A percentile compares a stretch with the other conserved stretches of the same genome.
Conservation (phyloP, 306 rosid species). For the Bauhinia variegata region DNA sequence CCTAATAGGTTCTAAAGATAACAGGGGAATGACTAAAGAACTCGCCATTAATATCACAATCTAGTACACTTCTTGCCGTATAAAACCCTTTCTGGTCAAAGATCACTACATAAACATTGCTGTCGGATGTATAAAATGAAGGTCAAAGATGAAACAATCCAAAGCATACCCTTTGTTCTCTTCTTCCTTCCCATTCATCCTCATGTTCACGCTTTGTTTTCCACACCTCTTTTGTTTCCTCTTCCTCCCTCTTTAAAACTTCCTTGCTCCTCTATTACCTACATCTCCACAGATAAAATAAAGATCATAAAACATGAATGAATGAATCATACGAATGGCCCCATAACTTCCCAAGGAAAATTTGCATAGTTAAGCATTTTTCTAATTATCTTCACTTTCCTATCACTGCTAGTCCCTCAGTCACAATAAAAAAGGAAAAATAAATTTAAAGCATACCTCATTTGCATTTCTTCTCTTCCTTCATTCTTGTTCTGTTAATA, state of each 20-base stretch:
- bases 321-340: constrained; percentile 4
- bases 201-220: constrained; percentile 70
- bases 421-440: not conserved
- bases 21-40: too few relatives aligned
- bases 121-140: not conserved
- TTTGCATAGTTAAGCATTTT: not conserved
- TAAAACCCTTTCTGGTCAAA: too few relatives aligned
- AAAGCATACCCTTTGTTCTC: constrained; percentile 63
- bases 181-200: constrained; percentile 75
- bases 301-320: constrained; percentile 22
- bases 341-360: not conserved
- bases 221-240: constrained; percentile 71
- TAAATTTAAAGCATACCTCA: constrained; percentile 51
- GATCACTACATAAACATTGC: too few relatives aligned
- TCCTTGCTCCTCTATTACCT: constrained; percentile 78
- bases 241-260: constrained; percentile 72
- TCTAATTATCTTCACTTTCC: not conserved
- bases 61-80: too few relatives aligned
- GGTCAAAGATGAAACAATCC: not conserved
- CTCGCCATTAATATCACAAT: too few relatives aligned
- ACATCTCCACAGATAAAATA: constrained; percentile 6
- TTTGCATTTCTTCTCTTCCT: constrained; percentile 75
- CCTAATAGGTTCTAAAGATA: too few relatives aligned
- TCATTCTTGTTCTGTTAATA: constrained; percentile 79
- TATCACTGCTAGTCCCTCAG: not conserved